These are phyloP conservation scores for Sistotremastrum niveocremeum DNA, from an alignment of 768 basidiomycete species.

Conservation along the genomic window DNA sequence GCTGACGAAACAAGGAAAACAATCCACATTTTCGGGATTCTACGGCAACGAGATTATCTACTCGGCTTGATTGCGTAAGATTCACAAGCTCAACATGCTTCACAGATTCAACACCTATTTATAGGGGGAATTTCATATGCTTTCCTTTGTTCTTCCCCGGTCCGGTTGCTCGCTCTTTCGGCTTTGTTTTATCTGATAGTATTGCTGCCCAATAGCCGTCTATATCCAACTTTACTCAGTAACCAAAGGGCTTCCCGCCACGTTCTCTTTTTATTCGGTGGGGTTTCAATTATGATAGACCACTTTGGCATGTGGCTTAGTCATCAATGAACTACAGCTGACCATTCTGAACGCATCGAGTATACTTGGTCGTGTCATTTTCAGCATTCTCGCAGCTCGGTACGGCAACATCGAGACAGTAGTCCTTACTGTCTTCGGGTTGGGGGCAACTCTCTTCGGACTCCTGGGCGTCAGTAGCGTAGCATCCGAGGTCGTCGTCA, in stretches of 20 bases:
- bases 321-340: conserved; percentile 23
- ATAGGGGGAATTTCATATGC: too few species aligned
- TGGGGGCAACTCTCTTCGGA: conserved; percentile 24
- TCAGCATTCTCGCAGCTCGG: conserved; percentile 27
- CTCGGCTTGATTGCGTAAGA: too few species aligned
- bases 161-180: too few species aligned
- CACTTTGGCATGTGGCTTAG: neutral
- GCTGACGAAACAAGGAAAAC: too few species aligned
- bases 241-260: conserved; percentile 28
- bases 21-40: too few species aligned
- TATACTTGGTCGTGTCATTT: conserved; percentile 37
- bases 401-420: too few species aligned
- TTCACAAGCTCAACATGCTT: too few species aligned
- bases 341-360: conserved; percentile 39
- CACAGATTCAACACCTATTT: too few species aligned
- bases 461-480: conserved; percentile 26
- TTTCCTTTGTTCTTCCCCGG: too few species aligned
- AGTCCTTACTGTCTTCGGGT: conserved; percentile 26
- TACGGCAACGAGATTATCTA: too few species aligned
- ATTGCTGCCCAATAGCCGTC: too few species aligned
- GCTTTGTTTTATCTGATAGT: too few species aligned
- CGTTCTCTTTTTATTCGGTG: conserved; percentile 47
- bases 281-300: conserved; percentile 6
- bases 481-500: conserved; percentile 24
- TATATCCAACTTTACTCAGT: conserved; percentile 43